These are phyloP conservation scores for Chrysanthemum lavandulifolium DNA, from an alignment of 129 eudicot species.

Conservation along the genomic window DNA sequence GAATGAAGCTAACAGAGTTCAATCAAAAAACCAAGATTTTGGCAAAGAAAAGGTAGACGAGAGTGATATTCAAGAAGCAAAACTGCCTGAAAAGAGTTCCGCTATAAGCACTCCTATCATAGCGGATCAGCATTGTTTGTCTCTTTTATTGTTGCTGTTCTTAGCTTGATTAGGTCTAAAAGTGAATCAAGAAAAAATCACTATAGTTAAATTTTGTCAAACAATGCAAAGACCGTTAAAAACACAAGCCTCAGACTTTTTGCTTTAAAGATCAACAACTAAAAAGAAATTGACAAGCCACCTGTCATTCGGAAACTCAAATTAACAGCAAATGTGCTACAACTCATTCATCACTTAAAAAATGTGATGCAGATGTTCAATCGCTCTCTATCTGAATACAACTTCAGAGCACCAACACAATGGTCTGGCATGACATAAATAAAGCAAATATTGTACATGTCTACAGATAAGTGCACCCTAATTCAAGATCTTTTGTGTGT, in stretches of 20 bases:
- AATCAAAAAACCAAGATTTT: constrained; percentile 8
- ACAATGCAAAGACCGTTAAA: no score
- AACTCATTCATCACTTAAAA: no score
- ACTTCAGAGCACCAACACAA: no score
- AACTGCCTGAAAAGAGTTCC: constrained; percentile 24
- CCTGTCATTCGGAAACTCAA: no score
- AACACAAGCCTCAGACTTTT: no score
- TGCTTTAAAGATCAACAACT: no score
- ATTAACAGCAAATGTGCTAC: no score
- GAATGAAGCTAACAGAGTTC: background rate
- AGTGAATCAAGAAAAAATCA: constrained; percentile 34
- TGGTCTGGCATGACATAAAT: no score
- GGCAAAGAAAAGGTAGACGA: background rate
- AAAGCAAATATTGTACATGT: no score
- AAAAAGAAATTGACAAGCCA: no score
- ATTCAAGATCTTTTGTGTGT: constrained; percentile 2
- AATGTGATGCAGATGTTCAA: no score
- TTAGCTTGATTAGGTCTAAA: constrained; percentile 46
- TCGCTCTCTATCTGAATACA: no score
- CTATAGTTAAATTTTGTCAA: constrained; percentile 13
- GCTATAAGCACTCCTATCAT: constrained; percentile 43
- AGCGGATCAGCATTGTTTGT: constrained; percentile 72
- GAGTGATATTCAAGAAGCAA: constrained; percentile 14
- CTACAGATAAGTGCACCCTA: background rate
- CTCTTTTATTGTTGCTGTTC: constrained; percentile 50